Evolutionary conservation across 148 eudicot genomes (phyloP).

Genomic region (Chenopodium quinoa): DNA sequence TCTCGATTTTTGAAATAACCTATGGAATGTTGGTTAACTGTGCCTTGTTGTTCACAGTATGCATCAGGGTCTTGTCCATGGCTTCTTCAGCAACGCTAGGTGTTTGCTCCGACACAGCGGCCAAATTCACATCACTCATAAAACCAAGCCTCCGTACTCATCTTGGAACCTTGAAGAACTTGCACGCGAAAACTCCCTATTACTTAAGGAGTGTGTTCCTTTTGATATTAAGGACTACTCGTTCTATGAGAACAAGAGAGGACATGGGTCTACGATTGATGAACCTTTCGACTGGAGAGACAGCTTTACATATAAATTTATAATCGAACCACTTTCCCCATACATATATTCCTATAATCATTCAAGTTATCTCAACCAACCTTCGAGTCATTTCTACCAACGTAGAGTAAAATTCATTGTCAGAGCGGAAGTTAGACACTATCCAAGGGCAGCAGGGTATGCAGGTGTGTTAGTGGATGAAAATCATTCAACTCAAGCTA

Average conservation of each 20-base stretch:
- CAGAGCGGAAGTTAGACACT: not conserved
- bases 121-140: constrained; percentile 25
- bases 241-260: constrained; percentile 20
- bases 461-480: constrained; percentile 11
- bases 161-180: constrained; percentile 21
- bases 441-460: constrained; percentile 4
- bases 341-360: not conserved
- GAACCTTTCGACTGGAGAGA: constrained; percentile 10
- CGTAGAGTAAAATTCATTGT: constrained; percentile 12
- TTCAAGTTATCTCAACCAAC: not conserved
- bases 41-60: constrained; percentile 2
- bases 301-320: constrained; percentile 22
- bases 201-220: not conserved
- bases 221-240: constrained; percentile 19
- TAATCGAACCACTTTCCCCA: not conserved
- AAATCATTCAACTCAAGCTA: not conserved
- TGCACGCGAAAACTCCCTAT: constrained; percentile 12
- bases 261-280: constrained; percentile 9
- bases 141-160: constrained; percentile 14
- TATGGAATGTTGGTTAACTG: not conserved
- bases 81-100: constrained; percentile 24
- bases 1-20: not conserved
- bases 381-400: too few relatives aligned
- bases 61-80: constrained; percentile 24
- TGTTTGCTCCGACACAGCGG: not conserved